Evolutionary conservation across 306 rosid species (phyloP), one percentile per base, ranked within the genome.

Genomic region (Dryas drummondii): DNA sequence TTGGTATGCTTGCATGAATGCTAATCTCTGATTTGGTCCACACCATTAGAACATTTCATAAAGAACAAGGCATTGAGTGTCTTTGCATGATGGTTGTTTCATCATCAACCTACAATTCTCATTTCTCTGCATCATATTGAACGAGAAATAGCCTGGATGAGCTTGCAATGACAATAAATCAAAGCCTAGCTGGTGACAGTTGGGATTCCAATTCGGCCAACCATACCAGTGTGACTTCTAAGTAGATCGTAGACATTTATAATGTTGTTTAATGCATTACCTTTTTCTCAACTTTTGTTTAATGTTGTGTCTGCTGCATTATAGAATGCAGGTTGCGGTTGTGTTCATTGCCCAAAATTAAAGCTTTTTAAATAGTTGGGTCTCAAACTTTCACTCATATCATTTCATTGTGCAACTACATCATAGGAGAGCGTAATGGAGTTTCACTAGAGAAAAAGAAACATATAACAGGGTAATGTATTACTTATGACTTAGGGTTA

Each of bases 121-220:
- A 32, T 32, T 32, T 32, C 37, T 32, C 37, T 32, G 37, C 37
- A 32, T 32, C 37, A 32, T 32, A 32, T 32, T 32, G 37, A 32
- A 32, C 1, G 37, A 32, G 37, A 32, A 32, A 32, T 32, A 32
- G 37, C 37, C 37, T 32, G 37, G 3, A 32, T 32, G 37, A 32
- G 37, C 37, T 32, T 32, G 37, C 37, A 32, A 32, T 32, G 37
- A 32, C 37, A 32, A 32, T 32, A 32, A 32, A 10, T 16, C 27
- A 52, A 6, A 32, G 70, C 65, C 64, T 8, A 51, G 76, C 76
- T 77, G 71, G 71, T 59, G 22, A 76, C 68, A 16, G 59, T 26
- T 26, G 16, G 73, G 44, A 67, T 19, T 72, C 49, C 9, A 1
- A 22, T 72, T 26, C 17, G 26, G 76, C 45, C 76, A 45, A 46